phyloP scores from a whole-genome alignment of 768 basidiomycete genomes.

The Wakefieldia striispora region DNA sequence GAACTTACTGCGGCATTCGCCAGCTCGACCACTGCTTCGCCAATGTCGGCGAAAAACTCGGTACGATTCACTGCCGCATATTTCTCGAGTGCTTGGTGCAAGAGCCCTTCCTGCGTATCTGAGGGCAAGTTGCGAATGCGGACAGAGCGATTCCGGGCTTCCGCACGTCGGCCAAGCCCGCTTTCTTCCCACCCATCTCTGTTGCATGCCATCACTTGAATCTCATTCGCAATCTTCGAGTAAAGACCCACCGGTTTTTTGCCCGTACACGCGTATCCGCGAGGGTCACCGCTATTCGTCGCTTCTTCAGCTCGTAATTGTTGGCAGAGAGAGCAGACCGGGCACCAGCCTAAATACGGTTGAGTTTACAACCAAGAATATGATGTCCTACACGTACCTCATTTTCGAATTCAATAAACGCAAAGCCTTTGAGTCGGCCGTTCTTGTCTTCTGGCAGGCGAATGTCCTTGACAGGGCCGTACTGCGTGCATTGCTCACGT shows the following conservation, averaged over 20 bases:
- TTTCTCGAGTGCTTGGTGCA: slow-evolving; percentile 90
- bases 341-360: slow-evolving; percentile 58
- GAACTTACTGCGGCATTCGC: slow-evolving; percentile 60
- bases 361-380: not conserved
- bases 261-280: slow-evolving; percentile 69
- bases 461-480: slow-evolving; percentile 78
- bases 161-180: slow-evolving; percentile 54
- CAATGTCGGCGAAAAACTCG: slow-evolving; percentile 63
- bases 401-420: slow-evolving; percentile 87
- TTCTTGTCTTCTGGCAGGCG: slow-evolving; percentile 73
- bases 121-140: slow-evolving; percentile 73
- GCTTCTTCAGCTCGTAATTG: slow-evolving; percentile 84
- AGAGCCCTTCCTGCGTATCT: slow-evolving; percentile 81
- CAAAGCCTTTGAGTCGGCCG: slow-evolving; percentile 78
- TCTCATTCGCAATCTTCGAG: not conserved
- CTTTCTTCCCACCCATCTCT: slow-evolving; percentile 49
- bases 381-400: slow-evolving; percentile 48
- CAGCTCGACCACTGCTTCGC: slow-evolving; percentile 64
- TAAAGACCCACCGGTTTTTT: slow-evolving; percentile 45
- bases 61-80: slow-evolving; percentile 66
- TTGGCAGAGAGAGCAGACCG: slow-evolving; percentile 72
- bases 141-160: slow-evolving; percentile 67
- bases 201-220: not conserved
- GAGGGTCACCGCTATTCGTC: slow-evolving; percentile 86
- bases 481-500: slow-evolving; percentile 43